phyloP scores from a whole-genome alignment of 306 rosid species.

The Carpinus fangiana region DNA sequence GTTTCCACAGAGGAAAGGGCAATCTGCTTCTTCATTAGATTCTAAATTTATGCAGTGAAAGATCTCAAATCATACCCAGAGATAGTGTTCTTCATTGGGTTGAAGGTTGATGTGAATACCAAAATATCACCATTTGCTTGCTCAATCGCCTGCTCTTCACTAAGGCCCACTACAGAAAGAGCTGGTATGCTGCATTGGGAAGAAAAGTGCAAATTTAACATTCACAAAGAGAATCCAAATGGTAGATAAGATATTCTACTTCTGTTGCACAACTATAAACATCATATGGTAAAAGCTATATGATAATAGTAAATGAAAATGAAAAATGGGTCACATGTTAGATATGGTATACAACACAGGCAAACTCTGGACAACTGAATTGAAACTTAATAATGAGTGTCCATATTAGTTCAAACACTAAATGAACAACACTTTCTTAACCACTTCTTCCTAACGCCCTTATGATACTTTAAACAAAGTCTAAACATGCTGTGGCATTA shows the following conservation, averaged over 20 bases:
- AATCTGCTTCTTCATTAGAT: not conserved
- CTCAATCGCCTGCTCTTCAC: conserved; percentile 90
- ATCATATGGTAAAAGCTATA: not conserved
- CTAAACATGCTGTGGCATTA: not conserved
- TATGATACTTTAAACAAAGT: not conserved
- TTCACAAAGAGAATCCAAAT: not conserved
- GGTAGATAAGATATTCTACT: not conserved
- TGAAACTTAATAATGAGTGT: not conserved
- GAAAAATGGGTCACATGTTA: not conserved
- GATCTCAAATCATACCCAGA: conserved; percentile 68
- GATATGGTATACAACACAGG: not conserved
- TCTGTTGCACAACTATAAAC: not conserved
- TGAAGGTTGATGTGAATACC: conserved; percentile 82
- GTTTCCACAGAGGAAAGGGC: not conserved
- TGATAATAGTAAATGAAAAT: not conserved
- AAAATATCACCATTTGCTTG: conserved; percentile 69
- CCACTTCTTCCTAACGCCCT: not conserved
- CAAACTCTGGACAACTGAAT: conserved; percentile 5
- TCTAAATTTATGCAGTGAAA: conserved; percentile 12
- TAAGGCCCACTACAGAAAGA: conserved; percentile 88
- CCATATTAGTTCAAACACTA: not conserved
- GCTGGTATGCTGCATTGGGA: conserved; percentile 84
- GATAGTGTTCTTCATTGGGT: conserved; percentile 94
- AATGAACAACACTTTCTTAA: not conserved
- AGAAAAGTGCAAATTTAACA: conserved; percentile 21